Percentiles rank a stretch among this genome's conserved stretches.
Evolutionary conservation across 2,329 filamentous ascomycete species (phyloP).

Genomic region (Aspergillus eucalypticola): DNA sequence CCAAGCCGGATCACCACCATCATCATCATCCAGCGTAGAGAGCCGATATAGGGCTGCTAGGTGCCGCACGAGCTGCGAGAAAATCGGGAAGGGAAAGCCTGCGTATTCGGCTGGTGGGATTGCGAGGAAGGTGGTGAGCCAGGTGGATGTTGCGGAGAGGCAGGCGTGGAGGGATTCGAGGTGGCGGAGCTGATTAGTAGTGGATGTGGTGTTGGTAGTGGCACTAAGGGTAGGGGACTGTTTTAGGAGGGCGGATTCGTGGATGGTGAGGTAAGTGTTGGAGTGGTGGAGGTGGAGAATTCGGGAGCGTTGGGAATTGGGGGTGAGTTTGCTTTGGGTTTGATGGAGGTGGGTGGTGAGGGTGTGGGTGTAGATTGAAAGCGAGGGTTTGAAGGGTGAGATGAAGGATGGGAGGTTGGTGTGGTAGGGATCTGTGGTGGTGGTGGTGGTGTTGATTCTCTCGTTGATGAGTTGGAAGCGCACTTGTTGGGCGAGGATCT

Average conservation of each 20-base stretch:
- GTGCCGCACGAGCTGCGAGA: constrained; percentile 9
- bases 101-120: constrained; percentile 10
- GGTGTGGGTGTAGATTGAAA: constrained; percentile 8
- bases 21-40: constrained; percentile 6
- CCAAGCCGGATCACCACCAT: neutral
- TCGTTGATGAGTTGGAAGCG: constrained; percentile 21
- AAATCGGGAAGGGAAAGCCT: constrained; percentile 8
- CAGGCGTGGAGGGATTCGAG: constrained; percentile 6
- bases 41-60: constrained; percentile 8
- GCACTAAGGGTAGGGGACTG: neutral
- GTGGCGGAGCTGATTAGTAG: neutral
- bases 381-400: neutral
- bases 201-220: no score
- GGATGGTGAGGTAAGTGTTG: constrained; percentile 2
- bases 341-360: constrained; percentile 1
- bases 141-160: constrained; percentile 11
- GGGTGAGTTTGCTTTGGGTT: neutral
- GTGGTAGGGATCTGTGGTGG: neutral
- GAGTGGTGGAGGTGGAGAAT: constrained; percentile 12
- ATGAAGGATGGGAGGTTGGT: neutral
- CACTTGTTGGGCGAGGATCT: constrained; percentile 42
- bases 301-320: neutral
- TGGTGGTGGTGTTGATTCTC: neutral
- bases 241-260: constrained; percentile 5
- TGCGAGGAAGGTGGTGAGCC: constrained; percentile 9